A percentile compares a stretch with the other conserved stretches of the same genome.
Conservation (phyloP, 768 basidiomycete species). For the Pulveroboletus sp. region DNA sequence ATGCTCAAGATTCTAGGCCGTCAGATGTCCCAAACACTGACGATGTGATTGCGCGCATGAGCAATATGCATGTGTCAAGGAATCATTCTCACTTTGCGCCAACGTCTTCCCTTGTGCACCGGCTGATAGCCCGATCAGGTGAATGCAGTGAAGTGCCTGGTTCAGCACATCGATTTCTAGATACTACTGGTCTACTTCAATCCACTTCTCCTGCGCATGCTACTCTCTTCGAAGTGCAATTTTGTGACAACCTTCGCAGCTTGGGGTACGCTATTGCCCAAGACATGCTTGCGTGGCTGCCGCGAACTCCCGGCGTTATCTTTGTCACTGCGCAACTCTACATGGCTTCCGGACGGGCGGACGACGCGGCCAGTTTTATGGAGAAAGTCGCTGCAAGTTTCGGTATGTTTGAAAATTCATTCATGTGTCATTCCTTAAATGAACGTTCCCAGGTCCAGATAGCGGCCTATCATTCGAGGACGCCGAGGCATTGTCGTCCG, state of each 20-base stretch:
- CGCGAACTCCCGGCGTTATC: conserved; percentile 69
- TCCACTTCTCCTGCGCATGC: conserved; percentile 67
- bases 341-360: conserved; percentile 62
- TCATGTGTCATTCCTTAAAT: neutral
- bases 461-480: conserved; percentile 58
- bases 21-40: conserved; percentile 48
- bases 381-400: conserved; percentile 76
- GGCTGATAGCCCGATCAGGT: conserved; percentile 53
- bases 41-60: conserved; percentile 61
- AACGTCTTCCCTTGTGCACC: conserved; percentile 61
- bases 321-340: conserved; percentile 72
- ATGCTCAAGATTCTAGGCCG: conserved; percentile 28
- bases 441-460: conserved; percentile 40
- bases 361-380: conserved; percentile 70
- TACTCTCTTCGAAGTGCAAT: conserved; percentile 63
- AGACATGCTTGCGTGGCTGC: conserved; percentile 74
- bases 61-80: conserved; percentile 69
- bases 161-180: conserved; percentile 70
- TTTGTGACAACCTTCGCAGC: conserved; percentile 66
- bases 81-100: conserved; percentile 45
- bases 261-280: conserved; percentile 61
- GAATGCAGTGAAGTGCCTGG: conserved; percentile 49
- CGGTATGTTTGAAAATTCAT: conserved; percentile 46
- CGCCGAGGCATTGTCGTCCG: conserved; percentile 53
- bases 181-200: conserved; percentile 61